A percentile compares a stretch with the other conserved stretches of the same genome.
Evolutionary conservation across 2,329 filamentous ascomycete species (phyloP).

Genomic region (Fusarium brachygibbosum): DNA sequence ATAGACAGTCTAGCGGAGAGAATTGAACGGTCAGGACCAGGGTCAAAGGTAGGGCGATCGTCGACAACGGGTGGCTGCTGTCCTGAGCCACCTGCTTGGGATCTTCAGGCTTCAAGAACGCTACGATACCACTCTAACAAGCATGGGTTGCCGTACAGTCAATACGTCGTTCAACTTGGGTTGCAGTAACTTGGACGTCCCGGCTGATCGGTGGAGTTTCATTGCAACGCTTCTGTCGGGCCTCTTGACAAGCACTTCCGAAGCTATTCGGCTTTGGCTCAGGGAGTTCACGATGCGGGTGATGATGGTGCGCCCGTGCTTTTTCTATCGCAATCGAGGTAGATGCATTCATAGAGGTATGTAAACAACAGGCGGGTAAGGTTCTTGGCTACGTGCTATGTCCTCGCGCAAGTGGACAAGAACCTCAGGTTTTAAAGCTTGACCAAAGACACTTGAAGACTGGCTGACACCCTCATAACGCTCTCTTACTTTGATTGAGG

Average conservation of each 20-base stretch:
- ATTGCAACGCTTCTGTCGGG: constrained; percentile 16
- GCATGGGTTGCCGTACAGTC: constrained; percentile 18
- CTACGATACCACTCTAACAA: constrained; percentile 7
- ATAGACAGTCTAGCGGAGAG: constrained; percentile 28
- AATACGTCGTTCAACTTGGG: not conserved
- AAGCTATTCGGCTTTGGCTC: constrained; percentile 30
- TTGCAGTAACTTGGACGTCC: constrained; percentile 12
- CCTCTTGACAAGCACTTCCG: constrained; percentile 25
- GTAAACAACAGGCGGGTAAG: not conserved
- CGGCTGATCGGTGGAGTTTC: constrained; percentile 42
- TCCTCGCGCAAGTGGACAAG: too few relatives aligned
- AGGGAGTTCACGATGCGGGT: not conserved
- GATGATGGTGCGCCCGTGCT: not conserved
- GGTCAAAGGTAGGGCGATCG: constrained; percentile 48
- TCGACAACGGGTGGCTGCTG: constrained; percentile 50
- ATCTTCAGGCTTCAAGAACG: constrained; percentile 34
- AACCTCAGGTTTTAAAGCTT: too few relatives aligned
- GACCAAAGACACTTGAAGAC: not conserved
- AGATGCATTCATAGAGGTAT: not conserved
- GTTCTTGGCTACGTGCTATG: too few relatives aligned
- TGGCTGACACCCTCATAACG: not conserved
- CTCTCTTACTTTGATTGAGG: not conserved
- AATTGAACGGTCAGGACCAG: constrained; percentile 33
- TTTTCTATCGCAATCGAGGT: not conserved
- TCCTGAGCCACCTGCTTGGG: constrained; percentile 47